Evolutionary conservation across 306 rosid genomes (phyloP), one percentile per base, ranked within the genome.

Genomic region (Gynostemma pentaphyllum): DNA sequence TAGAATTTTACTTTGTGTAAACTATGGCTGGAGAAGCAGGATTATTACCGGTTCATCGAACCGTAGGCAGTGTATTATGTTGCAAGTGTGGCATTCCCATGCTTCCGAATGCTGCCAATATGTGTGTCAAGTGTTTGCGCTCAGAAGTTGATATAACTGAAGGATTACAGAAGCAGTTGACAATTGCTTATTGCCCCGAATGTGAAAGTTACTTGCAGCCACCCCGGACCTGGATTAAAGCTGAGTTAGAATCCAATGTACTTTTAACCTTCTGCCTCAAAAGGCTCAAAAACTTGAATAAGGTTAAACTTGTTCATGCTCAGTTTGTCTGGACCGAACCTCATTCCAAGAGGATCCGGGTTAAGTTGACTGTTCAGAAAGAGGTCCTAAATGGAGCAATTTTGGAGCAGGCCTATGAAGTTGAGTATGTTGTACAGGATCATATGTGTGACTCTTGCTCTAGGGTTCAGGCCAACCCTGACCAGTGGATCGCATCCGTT

Each of bases 401-500:
- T 41, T 78, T 81, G 41, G 87, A 85, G 53, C 90, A 83, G 57
- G 66, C 85, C 0, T 82, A 83, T 49, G 64, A 63, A 29, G 85
- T 75, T 0, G 88, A 80, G 76, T 83, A 49, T 71, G 79, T 85
- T 74, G 87, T 76, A 21, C 80, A 73, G 24, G 86, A 83, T 21
- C 88, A 75, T 9, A 63, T 85, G 77, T 89, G 90, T 32, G 90
- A 81, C 11, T 67, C 81, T 34, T 89, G 96, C 73, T 61, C 80
- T 14, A 80, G 83, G 75, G 66, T 76, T 40, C 81, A 80, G 75
- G 87, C 85, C 73, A 82, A 87, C 64, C 90, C 90, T 19, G 82
- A 80, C 63, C 95, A 83, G 62, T 85, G 88, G 95, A 80, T 83
- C 41, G 85, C 90, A 36, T 75, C 79, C 32, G 95, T 89, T 68